Percentiles rank a stretch among this genome's conserved stretches.
Conservation (phyloP, 805 yeast genomes). For the Middelhovenomyces tepae region DNA sequence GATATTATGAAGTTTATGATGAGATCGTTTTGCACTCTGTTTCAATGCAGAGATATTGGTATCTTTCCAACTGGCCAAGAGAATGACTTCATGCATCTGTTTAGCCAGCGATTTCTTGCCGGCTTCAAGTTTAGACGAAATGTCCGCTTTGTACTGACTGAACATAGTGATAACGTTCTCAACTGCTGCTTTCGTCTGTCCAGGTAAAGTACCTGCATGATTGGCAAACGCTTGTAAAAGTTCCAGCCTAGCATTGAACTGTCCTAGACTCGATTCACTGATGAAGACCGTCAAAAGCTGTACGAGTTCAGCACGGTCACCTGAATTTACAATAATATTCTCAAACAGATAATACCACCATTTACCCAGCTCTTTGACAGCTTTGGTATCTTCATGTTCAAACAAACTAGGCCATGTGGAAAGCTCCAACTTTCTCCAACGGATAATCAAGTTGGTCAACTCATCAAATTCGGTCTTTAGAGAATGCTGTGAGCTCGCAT, state of each 20-base stretch:
- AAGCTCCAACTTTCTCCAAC: conserved; percentile 87
- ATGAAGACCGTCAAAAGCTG: conserved; percentile 66
- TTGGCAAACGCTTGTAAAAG: conserved; percentile 55
- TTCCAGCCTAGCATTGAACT: conserved; percentile 48
- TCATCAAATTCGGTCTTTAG: conserved; percentile 46
- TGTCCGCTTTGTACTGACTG: conserved; percentile 47
- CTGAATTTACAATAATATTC: conserved; percentile 36
- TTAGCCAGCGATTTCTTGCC: conserved; percentile 57
- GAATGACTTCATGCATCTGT: conserved; percentile 73
- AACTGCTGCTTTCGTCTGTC: conserved; percentile 32
- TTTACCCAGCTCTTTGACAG: conserved; percentile 46
- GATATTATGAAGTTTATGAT: conserved; percentile 70
- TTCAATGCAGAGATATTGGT: conserved; percentile 87
- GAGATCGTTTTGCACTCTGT: conserved; percentile 89
- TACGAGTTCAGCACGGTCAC: conserved; percentile 28
- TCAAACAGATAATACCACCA: conserved; percentile 95
- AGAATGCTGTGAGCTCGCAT: conserved; percentile 72
- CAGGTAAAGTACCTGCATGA: conserved; percentile 34
- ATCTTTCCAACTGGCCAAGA: conserved; percentile 95
- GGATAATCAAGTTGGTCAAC: conserved; percentile 61
- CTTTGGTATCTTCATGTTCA: conserved; percentile 45
- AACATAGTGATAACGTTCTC: conserved; percentile 55
- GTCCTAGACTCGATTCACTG: conserved; percentile 71
- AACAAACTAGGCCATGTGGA: conserved; percentile 78
- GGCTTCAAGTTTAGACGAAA: conserved; percentile 38